Evolutionary conservation across 1,284 basidiomycete genomes (phyloP).

Genomic region (Tranzscheliella williamsii): DNA sequence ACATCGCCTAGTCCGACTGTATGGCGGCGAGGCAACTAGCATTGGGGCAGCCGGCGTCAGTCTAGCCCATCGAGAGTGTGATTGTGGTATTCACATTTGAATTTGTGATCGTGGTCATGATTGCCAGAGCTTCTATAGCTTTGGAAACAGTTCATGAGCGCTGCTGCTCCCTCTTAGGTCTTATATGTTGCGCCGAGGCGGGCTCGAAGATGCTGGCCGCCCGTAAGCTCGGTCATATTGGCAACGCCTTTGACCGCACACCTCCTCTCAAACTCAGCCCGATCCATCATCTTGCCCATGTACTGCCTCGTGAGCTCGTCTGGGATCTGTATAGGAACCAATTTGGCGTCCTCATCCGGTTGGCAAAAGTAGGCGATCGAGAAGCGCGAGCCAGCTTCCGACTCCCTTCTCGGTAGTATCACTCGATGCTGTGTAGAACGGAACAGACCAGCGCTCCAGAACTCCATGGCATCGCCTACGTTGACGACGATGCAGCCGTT

Average conservation of each 20-base stretch:
- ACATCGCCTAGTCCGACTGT: too few relatives aligned
- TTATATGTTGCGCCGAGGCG: constrained; percentile 20
- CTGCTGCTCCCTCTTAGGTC: not conserved
- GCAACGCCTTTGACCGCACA: constrained; percentile 33
- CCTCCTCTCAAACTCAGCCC: constrained; percentile 10
- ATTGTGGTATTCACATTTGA: too few relatives aligned
- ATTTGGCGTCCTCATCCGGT: constrained; percentile 38
- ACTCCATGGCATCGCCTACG: constrained; percentile 73
- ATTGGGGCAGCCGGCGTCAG: too few relatives aligned
- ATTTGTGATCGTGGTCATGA: not conserved
- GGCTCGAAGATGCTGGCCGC: constrained; percentile 36
- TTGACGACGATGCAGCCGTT: constrained; percentile 80
- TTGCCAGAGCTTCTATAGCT: too few relatives aligned
- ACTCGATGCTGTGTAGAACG: constrained; percentile 51
- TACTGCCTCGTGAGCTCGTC: constrained; percentile 4
- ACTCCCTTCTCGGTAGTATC: constrained; percentile 31
- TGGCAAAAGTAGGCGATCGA: constrained; percentile 53
- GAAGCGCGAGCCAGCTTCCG: constrained; percentile 35
- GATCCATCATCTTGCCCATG: constrained; percentile 12
- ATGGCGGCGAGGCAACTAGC: too few relatives aligned
- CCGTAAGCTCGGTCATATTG: constrained; percentile 20
- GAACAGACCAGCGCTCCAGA: constrained; percentile 46
- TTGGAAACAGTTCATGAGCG: not conserved
- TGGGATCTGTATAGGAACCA: constrained; percentile 24
- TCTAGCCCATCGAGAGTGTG: too few relatives aligned